These are phyloP conservation scores for Allodekkera sacchari DNA, from an alignment of 805 yeast species.

Conservation along the genomic window DNA sequence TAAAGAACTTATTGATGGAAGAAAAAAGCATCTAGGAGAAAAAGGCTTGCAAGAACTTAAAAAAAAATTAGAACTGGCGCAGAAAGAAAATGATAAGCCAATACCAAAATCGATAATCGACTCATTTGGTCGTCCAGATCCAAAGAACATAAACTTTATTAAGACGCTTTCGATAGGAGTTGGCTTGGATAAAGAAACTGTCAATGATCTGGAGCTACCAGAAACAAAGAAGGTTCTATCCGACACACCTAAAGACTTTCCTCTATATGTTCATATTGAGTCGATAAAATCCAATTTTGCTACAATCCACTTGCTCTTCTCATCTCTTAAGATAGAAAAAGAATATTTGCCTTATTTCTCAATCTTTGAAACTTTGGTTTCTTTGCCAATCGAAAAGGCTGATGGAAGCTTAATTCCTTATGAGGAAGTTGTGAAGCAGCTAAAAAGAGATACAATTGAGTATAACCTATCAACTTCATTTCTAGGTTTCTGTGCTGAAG, in stretches of 20 bases:
- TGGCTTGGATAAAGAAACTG: slow-evolving; percentile 34
- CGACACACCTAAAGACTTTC: slow-evolving; percentile 40
- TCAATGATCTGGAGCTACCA: slow-evolving; percentile 17
- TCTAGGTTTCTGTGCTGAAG: slow-evolving; percentile 56
- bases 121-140: slow-evolving; percentile 64
- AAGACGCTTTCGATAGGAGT: slow-evolving; percentile 56
- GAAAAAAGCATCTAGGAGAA: slow-evolving; percentile 46
- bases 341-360: slow-evolving; percentile 56
- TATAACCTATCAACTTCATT: slow-evolving; percentile 49
- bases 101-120: slow-evolving; percentile 64
- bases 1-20: slow-evolving; percentile 37
- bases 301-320: slow-evolving; percentile 52
- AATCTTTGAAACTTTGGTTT: slow-evolving; percentile 51
- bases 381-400: slow-evolving; percentile 60
- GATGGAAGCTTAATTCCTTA: slow-evolving; percentile 54
- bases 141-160: slow-evolving; percentile 65
- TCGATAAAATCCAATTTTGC: slow-evolving; percentile 73
- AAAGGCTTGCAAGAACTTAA: slow-evolving; percentile 49
- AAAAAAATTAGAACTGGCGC: slow-evolving; percentile 51
- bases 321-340: slow-evolving; percentile 44
- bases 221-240: slow-evolving; percentile 11
- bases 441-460: slow-evolving; percentile 68
- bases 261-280: slow-evolving; percentile 71
- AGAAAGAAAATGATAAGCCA: slow-evolving; percentile 57
- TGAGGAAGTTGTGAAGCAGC: slow-evolving; percentile 66